Conservation (phyloP, 1,139 yeast species). For the Spencermartinsiella ligniputridi region DNA sequence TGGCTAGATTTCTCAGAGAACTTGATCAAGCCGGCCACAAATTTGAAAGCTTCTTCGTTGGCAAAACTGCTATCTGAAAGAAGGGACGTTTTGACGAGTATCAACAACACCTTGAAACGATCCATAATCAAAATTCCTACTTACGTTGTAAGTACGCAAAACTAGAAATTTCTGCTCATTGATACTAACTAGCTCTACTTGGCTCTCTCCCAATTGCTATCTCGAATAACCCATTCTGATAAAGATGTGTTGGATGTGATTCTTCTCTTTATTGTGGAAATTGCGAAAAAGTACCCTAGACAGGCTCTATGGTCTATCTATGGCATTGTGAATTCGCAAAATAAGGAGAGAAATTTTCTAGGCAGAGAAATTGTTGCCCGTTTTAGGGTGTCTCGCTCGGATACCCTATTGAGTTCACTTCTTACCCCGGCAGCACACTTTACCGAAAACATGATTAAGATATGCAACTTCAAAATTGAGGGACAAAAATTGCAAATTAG, state of each 20-base stretch:
- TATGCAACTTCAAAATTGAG: slow-evolving; percentile 35
- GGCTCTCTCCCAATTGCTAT: slow-evolving; percentile 79
- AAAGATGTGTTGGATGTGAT: slow-evolving; percentile 53
- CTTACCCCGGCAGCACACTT: slow-evolving; percentile 15
- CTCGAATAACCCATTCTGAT: slow-evolving; percentile 69
- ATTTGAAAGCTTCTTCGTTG: neutral
- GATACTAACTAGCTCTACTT: slow-evolving; percentile 60
- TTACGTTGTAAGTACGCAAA: slow-evolving; percentile 38
- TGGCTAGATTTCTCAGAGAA: slow-evolving; percentile 78
- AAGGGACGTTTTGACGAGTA: slow-evolving; percentile 14
- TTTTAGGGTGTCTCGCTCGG: slow-evolving; percentile 9
- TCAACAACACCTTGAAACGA: slow-evolving; percentile 37
- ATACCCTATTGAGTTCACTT: slow-evolving; percentile 14
- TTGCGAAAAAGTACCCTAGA: slow-evolving; percentile 66
- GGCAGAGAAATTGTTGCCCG: slow-evolving; percentile 43
- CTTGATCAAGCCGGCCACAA: slow-evolving; percentile 6
- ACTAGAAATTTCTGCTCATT: slow-evolving; percentile 24
- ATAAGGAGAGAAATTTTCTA: slow-evolving; percentile 49
- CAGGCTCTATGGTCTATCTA: slow-evolving; percentile 84
- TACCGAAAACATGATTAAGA: slow-evolving; percentile 18
- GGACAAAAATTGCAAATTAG: slow-evolving; percentile 35
- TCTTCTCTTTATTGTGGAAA: slow-evolving; percentile 49
- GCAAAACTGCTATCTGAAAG: slow-evolving; percentile 1
- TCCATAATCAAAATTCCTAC: slow-evolving; percentile 46
- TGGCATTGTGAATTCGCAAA: slow-evolving; percentile 69